phyloP scores from a whole-genome alignment of 1,284 basidiomycete species.

The Ustilago cynodontis region DNA sequence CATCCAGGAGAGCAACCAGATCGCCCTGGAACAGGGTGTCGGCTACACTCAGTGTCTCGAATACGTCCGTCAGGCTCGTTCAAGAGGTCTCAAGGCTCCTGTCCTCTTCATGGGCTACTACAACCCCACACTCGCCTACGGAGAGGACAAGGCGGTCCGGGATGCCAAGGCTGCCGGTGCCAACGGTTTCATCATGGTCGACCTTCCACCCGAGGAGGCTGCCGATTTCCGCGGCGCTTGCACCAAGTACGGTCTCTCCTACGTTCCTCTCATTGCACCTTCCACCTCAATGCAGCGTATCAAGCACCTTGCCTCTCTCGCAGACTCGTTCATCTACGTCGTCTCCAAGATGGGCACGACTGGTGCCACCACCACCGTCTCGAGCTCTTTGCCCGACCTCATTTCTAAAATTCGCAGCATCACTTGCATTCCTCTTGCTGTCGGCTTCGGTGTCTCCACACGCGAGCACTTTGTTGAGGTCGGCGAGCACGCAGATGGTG shows the following conservation, averaged over 20 bases:
- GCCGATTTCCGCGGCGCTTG: constrained; percentile 89
- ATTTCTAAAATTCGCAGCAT: constrained; percentile 68
- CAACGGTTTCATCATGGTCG: constrained; percentile 97
- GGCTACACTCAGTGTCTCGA: constrained; percentile 73
- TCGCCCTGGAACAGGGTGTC: constrained; percentile 64
- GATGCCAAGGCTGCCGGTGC: constrained; percentile 90
- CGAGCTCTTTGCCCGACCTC: constrained; percentile 68
- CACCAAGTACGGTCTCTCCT: constrained; percentile 85
- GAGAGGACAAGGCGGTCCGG: constrained; percentile 90
- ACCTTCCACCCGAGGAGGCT: constrained; percentile 97
- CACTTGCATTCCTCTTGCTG: constrained; percentile 85
- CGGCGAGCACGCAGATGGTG: constrained; percentile 84
- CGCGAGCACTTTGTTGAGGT: constrained; percentile 89
- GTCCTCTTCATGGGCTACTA: constrained; percentile 83
- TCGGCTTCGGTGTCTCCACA: constrained; percentile 97
- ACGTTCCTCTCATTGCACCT: constrained; percentile 94
- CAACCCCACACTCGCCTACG: constrained; percentile 94
- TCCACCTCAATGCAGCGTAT: constrained; percentile 89
- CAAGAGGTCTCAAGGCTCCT: constrained; percentile 83
- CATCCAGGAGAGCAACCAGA: constrained; percentile 86
- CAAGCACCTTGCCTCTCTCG: constrained; percentile 89
- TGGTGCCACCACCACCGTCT: constrained; percentile 83
- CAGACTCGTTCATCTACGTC: constrained; percentile 97
- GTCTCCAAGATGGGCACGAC: constrained; percentile 92
- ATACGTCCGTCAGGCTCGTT: constrained; percentile 83